These are phyloP conservation scores for Zymoseptoria crescenta DNA, from an alignment of 2,329 filamentous ascomycete genomes.

Conservation along the genomic window DNA sequence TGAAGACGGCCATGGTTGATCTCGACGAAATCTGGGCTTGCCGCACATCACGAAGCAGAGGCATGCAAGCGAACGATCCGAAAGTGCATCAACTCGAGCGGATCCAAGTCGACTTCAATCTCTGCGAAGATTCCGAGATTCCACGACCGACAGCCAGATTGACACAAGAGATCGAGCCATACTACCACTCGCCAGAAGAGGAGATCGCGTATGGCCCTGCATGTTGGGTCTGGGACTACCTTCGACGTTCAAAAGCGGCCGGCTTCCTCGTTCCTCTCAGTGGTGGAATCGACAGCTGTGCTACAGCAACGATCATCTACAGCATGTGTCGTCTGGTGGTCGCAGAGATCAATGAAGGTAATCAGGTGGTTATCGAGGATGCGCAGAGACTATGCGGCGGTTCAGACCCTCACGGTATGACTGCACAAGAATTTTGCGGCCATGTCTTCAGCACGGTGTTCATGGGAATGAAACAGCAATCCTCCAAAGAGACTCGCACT, in stretches of 20 bases:
- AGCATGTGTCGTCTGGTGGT: constrained; percentile 48
- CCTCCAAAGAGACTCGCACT: constrained; percentile 57
- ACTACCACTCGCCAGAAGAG: constrained; percentile 56
- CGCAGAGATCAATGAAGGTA: constrained; percentile 43
- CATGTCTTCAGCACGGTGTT: constrained; percentile 57
- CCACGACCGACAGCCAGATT: constrained; percentile 30
- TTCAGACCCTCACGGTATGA: constrained; percentile 40
- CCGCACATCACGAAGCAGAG: constrained; percentile 49
- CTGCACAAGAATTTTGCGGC: constrained; percentile 52
- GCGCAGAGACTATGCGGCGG: constrained; percentile 46
- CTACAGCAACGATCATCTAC: constrained; percentile 44
- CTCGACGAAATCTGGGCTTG: constrained; percentile 61
- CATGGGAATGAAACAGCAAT: constrained; percentile 61
- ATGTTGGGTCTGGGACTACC: constrained; percentile 60
- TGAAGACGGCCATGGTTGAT: constrained; percentile 50
- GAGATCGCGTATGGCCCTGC: constrained; percentile 59
- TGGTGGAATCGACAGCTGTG: constrained; percentile 55
- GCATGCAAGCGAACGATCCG: constrained; percentile 48
- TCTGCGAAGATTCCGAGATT: constrained; percentile 24
- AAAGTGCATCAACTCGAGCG: constrained; percentile 41
- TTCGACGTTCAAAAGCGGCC: constrained; percentile 44
- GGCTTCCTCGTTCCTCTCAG: constrained; percentile 52
- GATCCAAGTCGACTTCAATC: constrained; percentile 38
- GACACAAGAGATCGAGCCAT: constrained; percentile 39
- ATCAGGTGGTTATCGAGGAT: constrained; percentile 49